Evolutionary conservation across 352 stramenopile species (phyloP), one percentile per base, ranked within the genome.

Genomic region (Globisporangium yorkense): DNA sequence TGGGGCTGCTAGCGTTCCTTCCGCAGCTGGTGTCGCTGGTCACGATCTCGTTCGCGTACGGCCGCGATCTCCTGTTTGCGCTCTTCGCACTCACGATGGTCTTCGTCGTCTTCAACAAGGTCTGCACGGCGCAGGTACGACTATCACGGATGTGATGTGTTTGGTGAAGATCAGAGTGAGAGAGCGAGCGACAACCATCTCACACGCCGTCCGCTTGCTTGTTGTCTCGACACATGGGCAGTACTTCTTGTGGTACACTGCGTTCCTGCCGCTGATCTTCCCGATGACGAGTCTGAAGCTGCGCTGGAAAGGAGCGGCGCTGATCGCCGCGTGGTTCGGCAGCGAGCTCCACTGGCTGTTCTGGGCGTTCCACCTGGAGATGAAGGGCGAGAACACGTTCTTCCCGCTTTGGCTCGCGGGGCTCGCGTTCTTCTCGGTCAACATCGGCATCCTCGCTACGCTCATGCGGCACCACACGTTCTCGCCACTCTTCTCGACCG

Each of bases 191-290:
- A 18, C 21, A 33, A 13, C 45, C n/a, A 51, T 51, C 21, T 51
- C 29, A 43, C 18, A 9, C 9, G n/a, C 12, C 33, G 33, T 37
- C 5, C 33, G 33, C 33, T 37, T 37, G 33, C 5, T 37, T 37
- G 9, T 37, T 37, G 33, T 9, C 31, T 16, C 21, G 2, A 39
- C 13, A 1, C 27, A 18, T 31, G 73, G 72, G 50, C 74, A 99
- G 87, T 99, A 99, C 66, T 99, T 99, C 68, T 81, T 97, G 45
- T 99, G 97, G 97, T 99, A 99, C 70, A 90, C 98, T 1, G 79
- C 68, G 13, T 87, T 98, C 59, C 63, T 98, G 16, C 92, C 94
- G 29, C 69, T 98, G 20, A 78, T 96, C 45, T 83, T 95, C 21
- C 89, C 87, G 9, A 61, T 76, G 35, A 89, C 80, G 50, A 85